A percentile compares a stretch with the other conserved stretches of the same genome.
phyloP scores from a whole-genome alignment of 768 basidiomycete genomes.

The Chalciporus pseudorubinellus region DNA sequence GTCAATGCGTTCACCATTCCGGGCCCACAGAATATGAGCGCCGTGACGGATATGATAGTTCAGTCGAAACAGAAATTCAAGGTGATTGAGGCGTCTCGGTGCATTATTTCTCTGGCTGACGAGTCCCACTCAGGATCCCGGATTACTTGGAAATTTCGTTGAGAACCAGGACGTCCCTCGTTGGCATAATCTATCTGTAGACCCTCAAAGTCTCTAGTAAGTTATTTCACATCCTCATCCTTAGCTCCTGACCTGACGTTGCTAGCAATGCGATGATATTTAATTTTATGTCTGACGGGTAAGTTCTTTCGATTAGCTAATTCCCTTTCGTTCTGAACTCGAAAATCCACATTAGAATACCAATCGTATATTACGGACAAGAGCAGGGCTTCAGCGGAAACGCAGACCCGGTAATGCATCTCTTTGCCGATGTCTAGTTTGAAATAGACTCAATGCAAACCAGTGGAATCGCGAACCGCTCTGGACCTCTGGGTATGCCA shows the following conservation, averaged over 20 bases:
- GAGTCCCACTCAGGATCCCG: conserved; percentile 16
- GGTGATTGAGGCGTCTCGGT: conserved; percentile 22
- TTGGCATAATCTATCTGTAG: conserved; percentile 70
- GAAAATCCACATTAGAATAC: conserved; percentile 44
- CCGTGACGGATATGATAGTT: conserved; percentile 48
- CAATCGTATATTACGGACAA: conserved; percentile 80
- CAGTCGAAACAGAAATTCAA: conserved; percentile 54
- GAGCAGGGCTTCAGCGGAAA: conserved; percentile 68
- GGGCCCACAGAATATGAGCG: conserved; percentile 61
- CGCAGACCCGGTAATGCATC: conserved; percentile 56
- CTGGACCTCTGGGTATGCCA: conserved; percentile 65
- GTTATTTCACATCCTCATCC: conserved; percentile 15
- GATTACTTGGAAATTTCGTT: conserved; percentile 67
- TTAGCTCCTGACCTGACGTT: conserved; percentile 12
- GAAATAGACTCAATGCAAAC: conserved; percentile 3
- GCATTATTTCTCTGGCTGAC: background rate
- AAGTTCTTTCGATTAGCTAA: background rate
- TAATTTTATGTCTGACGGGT: conserved; percentile 74
- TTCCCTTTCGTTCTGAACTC: background rate
- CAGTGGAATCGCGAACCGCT: conserved; percentile 71
- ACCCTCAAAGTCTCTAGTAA: conserved; percentile 68
- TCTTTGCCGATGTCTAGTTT: background rate
- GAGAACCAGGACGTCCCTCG: conserved; percentile 79
- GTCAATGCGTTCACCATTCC: conserved; percentile 69
- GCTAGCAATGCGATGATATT: conserved; percentile 70